Conservation (phyloP, 805 yeast species). For the Wickerhamiella domercqiae region DNA sequence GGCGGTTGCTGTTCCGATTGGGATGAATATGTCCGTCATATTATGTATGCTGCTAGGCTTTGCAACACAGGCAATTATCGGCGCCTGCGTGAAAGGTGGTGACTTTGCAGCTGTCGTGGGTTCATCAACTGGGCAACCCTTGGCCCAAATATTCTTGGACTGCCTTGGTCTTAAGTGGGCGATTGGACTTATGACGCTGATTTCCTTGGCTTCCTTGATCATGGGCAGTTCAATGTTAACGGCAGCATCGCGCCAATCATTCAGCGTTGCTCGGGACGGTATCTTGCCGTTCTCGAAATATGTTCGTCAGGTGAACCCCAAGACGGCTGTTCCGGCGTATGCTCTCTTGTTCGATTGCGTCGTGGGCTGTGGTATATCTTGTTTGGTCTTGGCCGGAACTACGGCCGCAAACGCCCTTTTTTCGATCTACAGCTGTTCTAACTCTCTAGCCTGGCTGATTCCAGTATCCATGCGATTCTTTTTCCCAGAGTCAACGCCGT, state of each 20-base stretch:
- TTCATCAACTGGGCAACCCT: constrained; percentile 40
- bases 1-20: constrained; percentile 46
- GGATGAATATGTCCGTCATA: constrained; percentile 44
- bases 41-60: constrained; percentile 47
- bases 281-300: constrained; percentile 48
- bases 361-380: constrained; percentile 39
- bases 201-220: constrained; percentile 44
- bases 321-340: constrained; percentile 45
- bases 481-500: constrained; percentile 31
- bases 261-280: constrained; percentile 66
- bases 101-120: constrained; percentile 31
- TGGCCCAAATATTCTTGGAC: constrained; percentile 50
- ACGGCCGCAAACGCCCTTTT: constrained; percentile 57
- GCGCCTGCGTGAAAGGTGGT: constrained; percentile 31
- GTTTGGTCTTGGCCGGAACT: constrained; percentile 40
- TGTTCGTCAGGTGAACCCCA: constrained; percentile 42
- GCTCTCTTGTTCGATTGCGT: constrained; percentile 43
- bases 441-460: constrained; percentile 45
- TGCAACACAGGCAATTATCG: constrained; percentile 36
- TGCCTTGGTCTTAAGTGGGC: constrained; percentile 53
- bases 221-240: constrained; percentile 51
- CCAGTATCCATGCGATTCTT: constrained; percentile 43
- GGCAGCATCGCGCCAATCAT: constrained; percentile 54
- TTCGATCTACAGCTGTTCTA: constrained; percentile 47
- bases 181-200: constrained; percentile 42